Conservation (phyloP, 1,284 basidiomycete species). For the Microbotryum saponariae region DNA sequence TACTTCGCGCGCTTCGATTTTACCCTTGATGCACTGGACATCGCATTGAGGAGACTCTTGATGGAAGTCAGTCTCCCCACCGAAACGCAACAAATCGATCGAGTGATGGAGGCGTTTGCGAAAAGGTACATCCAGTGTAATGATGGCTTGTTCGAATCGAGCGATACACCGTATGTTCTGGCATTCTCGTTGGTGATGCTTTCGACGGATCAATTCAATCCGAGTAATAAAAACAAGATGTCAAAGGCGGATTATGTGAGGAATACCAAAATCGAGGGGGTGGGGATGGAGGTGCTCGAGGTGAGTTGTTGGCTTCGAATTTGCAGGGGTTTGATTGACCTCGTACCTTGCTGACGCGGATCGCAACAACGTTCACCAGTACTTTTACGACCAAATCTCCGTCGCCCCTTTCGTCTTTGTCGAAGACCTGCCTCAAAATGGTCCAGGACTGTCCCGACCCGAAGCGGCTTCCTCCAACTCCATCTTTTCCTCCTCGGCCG, state of each 20-base stretch:
- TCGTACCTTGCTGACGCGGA: neutral
- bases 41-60: conserved; percentile 80
- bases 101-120: conserved; percentile 93
- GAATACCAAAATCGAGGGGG: conserved; percentile 81
- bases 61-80: conserved; percentile 86
- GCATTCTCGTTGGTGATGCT: conserved; percentile 99
- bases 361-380: conserved; percentile 47
- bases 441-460: conserved; percentile 41
- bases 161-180: conserved; percentile 67
- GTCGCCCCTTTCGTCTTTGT: conserved; percentile 93
- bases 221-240: conserved; percentile 97
- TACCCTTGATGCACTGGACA: conserved; percentile 68
- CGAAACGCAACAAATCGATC: conserved; percentile 97
- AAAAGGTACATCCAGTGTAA: conserved; percentile 77
- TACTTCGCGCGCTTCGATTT: conserved; percentile 80
- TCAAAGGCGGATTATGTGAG: conserved; percentile 83
- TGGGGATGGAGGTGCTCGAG: conserved; percentile 74
- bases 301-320: conserved; percentile 46
- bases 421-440: conserved; percentile 58
- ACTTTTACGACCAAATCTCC: conserved; percentile 92
- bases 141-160: conserved; percentile 58
- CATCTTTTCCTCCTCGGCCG: conserved; percentile 1
- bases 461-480: conserved; percentile 35
- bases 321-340: conserved; percentile 9
- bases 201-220: conserved; percentile 93